Percentiles rank a stretch among this genome's conserved stretches.
Evolutionary conservation across 768 basidiomycete species (phyloP).

Genomic region (Boletellus sp.): DNA sequence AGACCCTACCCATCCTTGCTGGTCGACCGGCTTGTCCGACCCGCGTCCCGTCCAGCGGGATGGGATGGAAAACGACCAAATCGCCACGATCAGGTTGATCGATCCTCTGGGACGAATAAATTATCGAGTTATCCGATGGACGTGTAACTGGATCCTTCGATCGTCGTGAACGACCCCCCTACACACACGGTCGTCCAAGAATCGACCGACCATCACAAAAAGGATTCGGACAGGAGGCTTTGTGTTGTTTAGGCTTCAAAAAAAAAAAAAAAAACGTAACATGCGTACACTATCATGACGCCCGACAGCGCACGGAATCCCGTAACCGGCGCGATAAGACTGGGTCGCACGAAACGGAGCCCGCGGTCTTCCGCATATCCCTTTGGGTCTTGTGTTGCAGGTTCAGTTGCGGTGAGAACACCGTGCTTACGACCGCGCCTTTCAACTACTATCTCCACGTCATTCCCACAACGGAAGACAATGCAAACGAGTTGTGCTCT

Average conservation of each 20-base stretch:
- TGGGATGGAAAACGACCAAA: not conserved
- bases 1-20: not conserved
- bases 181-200: slow-evolving; percentile 3
- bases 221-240: not conserved
- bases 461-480: not conserved
- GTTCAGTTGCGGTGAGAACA: not conserved
- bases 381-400: not conserved
- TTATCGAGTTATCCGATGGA: not conserved
- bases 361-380: slow-evolving; percentile 1
- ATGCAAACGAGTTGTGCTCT: not conserved
- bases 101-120: not conserved
- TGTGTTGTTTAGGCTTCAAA: not conserved
- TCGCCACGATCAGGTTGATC: not conserved
- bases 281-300: slow-evolving; percentile 3
- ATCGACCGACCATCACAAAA: slow-evolving; percentile 8
- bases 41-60: not conserved
- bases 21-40: not conserved
- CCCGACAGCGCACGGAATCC: not conserved
- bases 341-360: slow-evolving; percentile 9
- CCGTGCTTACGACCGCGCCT: slow-evolving; percentile 2
- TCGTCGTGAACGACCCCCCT: not conserved
- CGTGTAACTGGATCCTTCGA: not conserved
- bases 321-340: slow-evolving; percentile 1
- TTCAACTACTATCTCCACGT: not conserved
- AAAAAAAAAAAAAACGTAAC: not conserved